Evolutionary conservation across 371 early-diverging fungal species (phyloP).

Genomic region (Chytridium lagenaria): DNA sequence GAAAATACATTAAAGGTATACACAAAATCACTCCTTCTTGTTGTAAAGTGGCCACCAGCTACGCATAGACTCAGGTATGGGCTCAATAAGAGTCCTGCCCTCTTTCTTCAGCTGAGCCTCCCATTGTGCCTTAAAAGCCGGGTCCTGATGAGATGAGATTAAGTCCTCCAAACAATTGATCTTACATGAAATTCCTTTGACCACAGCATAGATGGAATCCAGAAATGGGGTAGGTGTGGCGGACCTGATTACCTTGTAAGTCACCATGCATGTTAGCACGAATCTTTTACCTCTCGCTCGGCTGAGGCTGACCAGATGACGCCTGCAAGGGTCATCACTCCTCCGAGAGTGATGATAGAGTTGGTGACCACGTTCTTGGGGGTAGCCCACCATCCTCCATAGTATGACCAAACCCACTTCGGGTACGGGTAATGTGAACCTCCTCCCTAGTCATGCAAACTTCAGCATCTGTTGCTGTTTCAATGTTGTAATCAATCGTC

Average conservation of each 20-base stretch:
- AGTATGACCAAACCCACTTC: slow-evolving; percentile 71
- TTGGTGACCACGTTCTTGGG: slow-evolving; percentile 84
- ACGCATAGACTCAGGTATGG: slow-evolving; percentile 50
- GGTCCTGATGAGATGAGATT: slow-evolving; percentile 44
- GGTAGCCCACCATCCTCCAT: slow-evolving; percentile 91
- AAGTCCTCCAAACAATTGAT: neutral
- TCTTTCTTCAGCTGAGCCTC: slow-evolving; percentile 55
- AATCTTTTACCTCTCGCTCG: slow-evolving; percentile 81
- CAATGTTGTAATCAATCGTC: too few relatives aligned
- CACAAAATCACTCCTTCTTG: neutral
- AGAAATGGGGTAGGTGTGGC: slow-evolving; percentile 68
- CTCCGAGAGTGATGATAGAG: slow-evolving; percentile 73
- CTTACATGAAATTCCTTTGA: slow-evolving; percentile 73
- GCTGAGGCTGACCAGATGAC: slow-evolving; percentile 81
- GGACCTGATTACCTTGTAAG: slow-evolving; percentile 27
- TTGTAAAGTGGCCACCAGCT: slow-evolving; percentile 44
- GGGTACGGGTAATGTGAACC: slow-evolving; percentile 68
- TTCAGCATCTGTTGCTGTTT: neutral
- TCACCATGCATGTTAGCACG: too few relatives aligned
- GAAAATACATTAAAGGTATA: neutral
- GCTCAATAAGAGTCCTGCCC: slow-evolving; percentile 61
- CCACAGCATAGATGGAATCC: slow-evolving; percentile 89
- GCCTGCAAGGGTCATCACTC: slow-evolving; percentile 67
- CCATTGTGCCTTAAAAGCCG: slow-evolving; percentile 52
- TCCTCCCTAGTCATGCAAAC: slow-evolving; percentile 56